Evolutionary conservation across 2,329 filamentous ascomycete genomes (phyloP).

Genomic region (Cladosporium phlei): DNA sequence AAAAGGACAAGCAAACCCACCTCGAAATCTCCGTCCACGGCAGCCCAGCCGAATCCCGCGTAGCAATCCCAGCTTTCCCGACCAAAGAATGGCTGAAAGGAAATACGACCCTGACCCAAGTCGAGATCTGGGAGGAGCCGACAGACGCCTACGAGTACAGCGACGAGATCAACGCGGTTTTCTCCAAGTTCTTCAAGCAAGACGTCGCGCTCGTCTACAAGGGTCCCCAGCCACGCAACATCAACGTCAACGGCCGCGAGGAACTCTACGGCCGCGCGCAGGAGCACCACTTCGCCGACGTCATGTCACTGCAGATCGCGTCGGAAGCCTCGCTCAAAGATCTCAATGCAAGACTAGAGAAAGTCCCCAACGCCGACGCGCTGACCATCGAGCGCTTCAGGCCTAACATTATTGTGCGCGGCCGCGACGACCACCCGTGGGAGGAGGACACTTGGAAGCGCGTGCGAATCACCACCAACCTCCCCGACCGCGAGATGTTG

Average conservation of each 20-base stretch:
- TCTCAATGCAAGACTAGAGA: slow-evolving; percentile 50
- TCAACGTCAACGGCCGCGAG: slow-evolving; percentile 53
- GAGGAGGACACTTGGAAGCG: slow-evolving; percentile 61
- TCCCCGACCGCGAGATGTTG: slow-evolving; percentile 29
- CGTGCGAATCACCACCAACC: slow-evolving; percentile 42
- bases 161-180: slow-evolving; percentile 47
- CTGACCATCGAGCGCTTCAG: slow-evolving; percentile 59
- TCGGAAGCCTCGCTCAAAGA: slow-evolving; percentile 54
- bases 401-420: slow-evolving; percentile 58
- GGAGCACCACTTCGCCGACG: slow-evolving; percentile 55
- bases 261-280: slow-evolving; percentile 45
- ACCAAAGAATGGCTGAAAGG: slow-evolving; percentile 48
- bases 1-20: slow-evolving; percentile 31
- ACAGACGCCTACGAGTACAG: slow-evolving; percentile 56
- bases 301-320: slow-evolving; percentile 54
- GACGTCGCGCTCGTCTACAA: slow-evolving; percentile 58
- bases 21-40: slow-evolving; percentile 48
- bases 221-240: slow-evolving; percentile 52
- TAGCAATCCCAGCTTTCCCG: slow-evolving; percentile 55
- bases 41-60: slow-evolving; percentile 35
- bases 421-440: slow-evolving; percentile 49
- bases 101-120: slow-evolving; percentile 48
- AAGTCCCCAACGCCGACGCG: slow-evolving; percentile 34
- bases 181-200: slow-evolving; percentile 53
- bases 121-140: slow-evolving; percentile 55